Conservation (phyloP, 139 green algal species). For the Haematococcus lacustris region DNA sequence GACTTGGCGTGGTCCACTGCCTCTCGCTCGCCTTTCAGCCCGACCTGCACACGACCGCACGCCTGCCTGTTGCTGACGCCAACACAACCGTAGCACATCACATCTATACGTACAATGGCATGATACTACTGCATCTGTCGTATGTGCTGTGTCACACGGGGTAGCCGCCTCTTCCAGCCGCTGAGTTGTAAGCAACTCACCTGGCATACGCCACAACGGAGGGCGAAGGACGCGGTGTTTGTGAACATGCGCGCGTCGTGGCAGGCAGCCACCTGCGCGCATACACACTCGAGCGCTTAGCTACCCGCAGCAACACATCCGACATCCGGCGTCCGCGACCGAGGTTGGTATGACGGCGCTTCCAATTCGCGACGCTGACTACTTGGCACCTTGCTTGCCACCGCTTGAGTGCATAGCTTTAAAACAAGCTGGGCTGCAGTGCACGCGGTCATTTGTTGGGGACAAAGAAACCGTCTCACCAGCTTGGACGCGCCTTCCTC, state of each 20-base stretch:
- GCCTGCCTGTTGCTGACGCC: no score
- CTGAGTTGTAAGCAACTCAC: no score
- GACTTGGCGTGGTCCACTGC: constrained; percentile 77
- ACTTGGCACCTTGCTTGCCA: no score
- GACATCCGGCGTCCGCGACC: no score
- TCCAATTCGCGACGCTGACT: no score
- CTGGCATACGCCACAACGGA: constrained; percentile 82
- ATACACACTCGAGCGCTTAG: constrained; percentile 17
- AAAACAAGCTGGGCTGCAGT: background rate
- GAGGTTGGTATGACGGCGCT: no score
- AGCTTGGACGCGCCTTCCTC: constrained; percentile 43
- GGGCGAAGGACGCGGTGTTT: constrained; percentile 75
- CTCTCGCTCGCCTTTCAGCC: constrained; percentile 77
- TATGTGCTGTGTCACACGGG: no score
- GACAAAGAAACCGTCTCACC: constrained; percentile 10
- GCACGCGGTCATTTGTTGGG: background rate
- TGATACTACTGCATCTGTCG: no score
- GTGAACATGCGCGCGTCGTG: constrained; percentile 55
- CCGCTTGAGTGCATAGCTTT: background rate
- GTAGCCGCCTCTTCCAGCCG: no score
- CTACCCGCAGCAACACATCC: background rate
- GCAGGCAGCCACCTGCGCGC: constrained; percentile 23
- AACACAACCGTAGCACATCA: no score
- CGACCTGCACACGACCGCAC: no score
- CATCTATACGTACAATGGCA: no score